A percentile compares a stretch with the other conserved stretches of the same genome.
phyloP scores from a whole-genome alignment of 331 rosid species.

The Acacia pycnantha region DNA sequence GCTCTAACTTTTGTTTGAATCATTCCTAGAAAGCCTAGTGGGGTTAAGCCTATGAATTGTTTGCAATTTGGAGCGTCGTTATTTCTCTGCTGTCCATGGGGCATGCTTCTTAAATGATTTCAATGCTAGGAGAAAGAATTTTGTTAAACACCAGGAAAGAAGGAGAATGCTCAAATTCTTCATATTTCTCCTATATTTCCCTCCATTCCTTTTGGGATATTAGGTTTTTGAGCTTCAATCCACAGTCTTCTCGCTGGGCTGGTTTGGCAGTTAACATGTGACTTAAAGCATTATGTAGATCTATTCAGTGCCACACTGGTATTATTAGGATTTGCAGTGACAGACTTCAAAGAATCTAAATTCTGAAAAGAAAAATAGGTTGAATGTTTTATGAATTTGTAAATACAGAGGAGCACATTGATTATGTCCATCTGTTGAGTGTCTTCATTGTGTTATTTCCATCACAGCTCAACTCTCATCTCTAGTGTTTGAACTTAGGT shows the following conservation, averaged over 20 bases:
- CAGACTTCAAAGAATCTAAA: constrained; percentile 2
- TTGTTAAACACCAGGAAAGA: not conserved
- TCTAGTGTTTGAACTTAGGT: not conserved
- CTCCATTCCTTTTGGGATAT: not conserved
- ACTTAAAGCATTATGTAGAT: not conserved
- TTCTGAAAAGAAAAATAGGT: not conserved
- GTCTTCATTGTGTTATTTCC: not conserved
- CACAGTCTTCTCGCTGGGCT: not conserved
- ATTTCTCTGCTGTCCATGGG: not conserved
- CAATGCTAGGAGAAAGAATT: not conserved
- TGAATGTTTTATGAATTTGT: not conserved
- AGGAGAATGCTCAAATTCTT: not conserved
- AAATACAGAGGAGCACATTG: not conserved
- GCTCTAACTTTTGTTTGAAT: not conserved
- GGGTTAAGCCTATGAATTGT: not conserved
- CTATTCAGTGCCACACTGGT: not conserved
- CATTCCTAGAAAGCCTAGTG: not conserved
- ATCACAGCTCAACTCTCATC: not conserved
- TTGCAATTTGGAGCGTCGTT: not conserved
- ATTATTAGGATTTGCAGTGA: not conserved
- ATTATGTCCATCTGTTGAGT: not conserved
- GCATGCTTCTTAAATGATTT: not conserved
- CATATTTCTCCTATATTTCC: not conserved
- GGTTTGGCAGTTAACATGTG: not conserved
- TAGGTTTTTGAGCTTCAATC: not conserved